These are phyloP conservation scores for Exobasidium cylindrosporum DNA, from an alignment of 1,284 basidiomycete species.

Conservation along the genomic window DNA sequence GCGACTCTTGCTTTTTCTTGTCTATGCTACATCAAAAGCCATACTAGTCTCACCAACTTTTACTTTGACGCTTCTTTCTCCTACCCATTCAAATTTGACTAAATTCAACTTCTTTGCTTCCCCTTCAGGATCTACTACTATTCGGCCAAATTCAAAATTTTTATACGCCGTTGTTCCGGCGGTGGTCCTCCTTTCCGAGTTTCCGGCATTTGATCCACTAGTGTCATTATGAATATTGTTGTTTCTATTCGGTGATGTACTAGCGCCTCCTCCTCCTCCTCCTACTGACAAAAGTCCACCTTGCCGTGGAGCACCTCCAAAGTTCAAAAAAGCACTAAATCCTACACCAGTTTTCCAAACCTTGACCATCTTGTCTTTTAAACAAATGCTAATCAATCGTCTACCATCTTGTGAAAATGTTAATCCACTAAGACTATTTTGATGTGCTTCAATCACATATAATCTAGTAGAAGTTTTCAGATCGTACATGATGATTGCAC, in stretches of 20 bases:
- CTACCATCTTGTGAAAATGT: conserved; percentile 82
- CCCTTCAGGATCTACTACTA: conserved; percentile 11
- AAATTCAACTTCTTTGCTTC: conserved; percentile 22
- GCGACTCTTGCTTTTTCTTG: too few relatives aligned
- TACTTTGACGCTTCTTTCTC: conserved; percentile 38
- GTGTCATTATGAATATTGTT: not conserved
- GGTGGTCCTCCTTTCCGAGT: not conserved
- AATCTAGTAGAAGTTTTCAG: conserved; percentile 90
- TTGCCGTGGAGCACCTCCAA: conserved; percentile 87
- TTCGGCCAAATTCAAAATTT: conserved; percentile 37
- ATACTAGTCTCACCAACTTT: conserved; percentile 40
- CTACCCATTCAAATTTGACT: conserved; percentile 43
- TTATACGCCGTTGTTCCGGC: conserved; percentile 59
- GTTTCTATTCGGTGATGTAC: not conserved
- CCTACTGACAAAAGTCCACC: conserved; percentile 58
- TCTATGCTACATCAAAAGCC: conserved; percentile 36
- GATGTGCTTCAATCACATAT: conserved; percentile 87
- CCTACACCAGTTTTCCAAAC: conserved; percentile 56
- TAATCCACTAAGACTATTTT: conserved; percentile 21
- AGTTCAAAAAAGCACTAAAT: conserved; percentile 79
- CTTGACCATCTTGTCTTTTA: conserved; percentile 67
- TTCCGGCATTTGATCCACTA: not conserved
- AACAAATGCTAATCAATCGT: conserved; percentile 78
- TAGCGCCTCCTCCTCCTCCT: not conserved
- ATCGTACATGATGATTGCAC: conserved; percentile 82